These are phyloP conservation scores for Xylaria sp. DNA, from an alignment of 2,329 filamentous ascomycete species.

Conservation along the genomic window DNA sequence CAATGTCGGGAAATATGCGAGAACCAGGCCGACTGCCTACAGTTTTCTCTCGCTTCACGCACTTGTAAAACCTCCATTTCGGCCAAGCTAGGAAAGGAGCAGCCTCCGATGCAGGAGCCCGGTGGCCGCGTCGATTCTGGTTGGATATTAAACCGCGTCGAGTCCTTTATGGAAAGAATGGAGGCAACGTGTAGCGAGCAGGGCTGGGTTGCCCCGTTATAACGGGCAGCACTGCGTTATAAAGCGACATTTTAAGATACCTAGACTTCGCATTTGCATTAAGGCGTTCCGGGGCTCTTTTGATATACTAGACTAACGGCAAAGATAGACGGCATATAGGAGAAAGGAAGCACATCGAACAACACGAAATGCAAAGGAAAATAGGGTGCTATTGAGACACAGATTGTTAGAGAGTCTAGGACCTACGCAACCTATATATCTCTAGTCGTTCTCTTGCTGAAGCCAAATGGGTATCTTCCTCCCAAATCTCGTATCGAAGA, in stretches of 20 bases:
- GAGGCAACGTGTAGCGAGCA: conserved; percentile 25
- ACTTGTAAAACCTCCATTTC: conserved; percentile 25
- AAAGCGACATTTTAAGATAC: background rate
- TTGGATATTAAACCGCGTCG: conserved; percentile 27
- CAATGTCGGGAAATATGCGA: conserved; percentile 28
- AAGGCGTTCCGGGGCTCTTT: background rate
- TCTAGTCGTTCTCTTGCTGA: background rate
- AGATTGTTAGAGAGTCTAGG: background rate
- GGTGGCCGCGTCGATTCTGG: conserved; percentile 20
- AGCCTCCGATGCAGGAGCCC: background rate
- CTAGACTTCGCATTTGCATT: background rate
- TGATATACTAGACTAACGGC: background rate
- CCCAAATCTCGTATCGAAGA: background rate
- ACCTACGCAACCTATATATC: background rate
- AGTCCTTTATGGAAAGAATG: conserved; percentile 16
- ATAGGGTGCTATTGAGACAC: background rate
- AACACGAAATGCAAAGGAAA: background rate
- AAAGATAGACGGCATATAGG: background rate
- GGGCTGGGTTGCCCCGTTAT: conserved; percentile 30
- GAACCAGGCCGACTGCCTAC: conserved; percentile 22
- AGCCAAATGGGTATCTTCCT: conserved; percentile 10
- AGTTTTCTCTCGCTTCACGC: conserved; percentile 23
- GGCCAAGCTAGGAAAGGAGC: conserved; percentile 19
- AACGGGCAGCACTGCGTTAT: background rate
- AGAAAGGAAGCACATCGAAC: background rate